Evolutionary conservation across 345 rosid genomes (phyloP).

Genomic region (Litchi chinensis): DNA sequence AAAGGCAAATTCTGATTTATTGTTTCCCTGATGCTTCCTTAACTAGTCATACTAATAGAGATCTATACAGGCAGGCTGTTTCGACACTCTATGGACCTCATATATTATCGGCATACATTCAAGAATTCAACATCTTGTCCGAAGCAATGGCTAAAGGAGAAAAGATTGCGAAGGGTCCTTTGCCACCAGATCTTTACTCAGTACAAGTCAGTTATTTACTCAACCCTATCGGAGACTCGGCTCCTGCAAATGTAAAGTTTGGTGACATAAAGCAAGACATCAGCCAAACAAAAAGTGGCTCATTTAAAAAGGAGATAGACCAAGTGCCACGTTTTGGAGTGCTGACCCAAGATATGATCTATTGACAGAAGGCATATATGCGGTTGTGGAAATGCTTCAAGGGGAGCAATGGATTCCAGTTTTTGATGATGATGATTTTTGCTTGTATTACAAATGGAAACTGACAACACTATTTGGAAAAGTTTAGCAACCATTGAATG

Average conservation of each 20-base stretch:
- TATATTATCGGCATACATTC: slow-evolving; percentile 57
- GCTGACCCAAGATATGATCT: slow-evolving; percentile 60
- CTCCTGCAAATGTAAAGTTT: slow-evolving; percentile 42
- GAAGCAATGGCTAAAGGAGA: slow-evolving; percentile 48
- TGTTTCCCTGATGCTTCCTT: background rate
- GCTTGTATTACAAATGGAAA: slow-evolving; percentile 51
- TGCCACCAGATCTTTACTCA: slow-evolving; percentile 55
- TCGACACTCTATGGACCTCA: slow-evolving; percentile 67
- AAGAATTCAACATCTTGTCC: slow-evolving; percentile 54
- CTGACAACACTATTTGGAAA: slow-evolving; percentile 28
- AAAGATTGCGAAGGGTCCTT: slow-evolving; percentile 17
- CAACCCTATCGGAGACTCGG: slow-evolving; percentile 38
- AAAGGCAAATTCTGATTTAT: background rate
- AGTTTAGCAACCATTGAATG: slow-evolving; percentile 52
- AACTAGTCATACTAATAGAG: background rate
- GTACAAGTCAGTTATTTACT: slow-evolving; percentile 36
- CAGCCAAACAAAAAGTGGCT: slow-evolving; percentile 27
- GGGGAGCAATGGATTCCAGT: slow-evolving; percentile 44
- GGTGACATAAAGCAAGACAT: slow-evolving; percentile 54
- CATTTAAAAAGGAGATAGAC: slow-evolving; percentile 44
- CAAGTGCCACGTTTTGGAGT: slow-evolving; percentile 54
- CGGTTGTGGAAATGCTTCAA: slow-evolving; percentile 54
- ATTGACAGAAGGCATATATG: slow-evolving; percentile 58
- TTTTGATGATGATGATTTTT: slow-evolving; percentile 60
- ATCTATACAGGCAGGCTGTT: slow-evolving; percentile 43